A percentile compares a stretch with the other conserved stretches of the same genome.
Conservation (phyloP, 139 green algal genomes). For the Chlorella sp. region DNA sequence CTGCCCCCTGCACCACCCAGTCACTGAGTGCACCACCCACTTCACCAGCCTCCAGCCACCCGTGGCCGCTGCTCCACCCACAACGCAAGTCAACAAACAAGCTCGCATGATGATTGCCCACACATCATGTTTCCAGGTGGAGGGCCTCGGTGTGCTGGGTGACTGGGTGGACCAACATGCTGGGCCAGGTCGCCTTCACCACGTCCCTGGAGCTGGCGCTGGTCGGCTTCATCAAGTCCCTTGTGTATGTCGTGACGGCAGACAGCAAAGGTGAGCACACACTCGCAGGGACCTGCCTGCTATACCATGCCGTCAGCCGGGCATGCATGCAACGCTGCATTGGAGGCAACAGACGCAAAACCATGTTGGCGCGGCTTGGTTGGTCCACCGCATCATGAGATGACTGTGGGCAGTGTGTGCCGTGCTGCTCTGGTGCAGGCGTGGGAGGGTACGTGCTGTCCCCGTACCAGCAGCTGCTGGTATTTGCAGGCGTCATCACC, state of each 20-base stretch:
- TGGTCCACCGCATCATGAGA: too few relatives aligned
- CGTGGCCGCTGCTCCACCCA: too few relatives aligned
- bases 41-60: too few relatives aligned
- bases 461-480: constrained; percentile 30
- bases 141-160: constrained; percentile 10
- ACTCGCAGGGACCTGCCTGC: not conserved
- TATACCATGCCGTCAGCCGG: too few relatives aligned
- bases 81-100: not conserved
- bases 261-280: not conserved
- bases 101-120: not conserved
- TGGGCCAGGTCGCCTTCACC: constrained; percentile 27
- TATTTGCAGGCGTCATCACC: constrained; percentile 26
- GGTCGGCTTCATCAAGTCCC: constrained; percentile 15
- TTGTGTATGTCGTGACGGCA: constrained; percentile 17
- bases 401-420: not conserved
- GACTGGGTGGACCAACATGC: constrained; percentile 39
- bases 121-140: not conserved
- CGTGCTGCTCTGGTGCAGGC: too few relatives aligned
- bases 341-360: not conserved
- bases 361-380: too few relatives aligned
- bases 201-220: constrained; percentile 18
- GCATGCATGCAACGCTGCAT: not conserved
- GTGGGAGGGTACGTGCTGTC: too few relatives aligned
- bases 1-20: too few relatives aligned
- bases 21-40: too few relatives aligned